Evolutionary conservation across 805 yeast genomes (phyloP), one percentile per base, ranked within the genome.

Genomic region (Wickerhamomyces mucosus): DNA sequence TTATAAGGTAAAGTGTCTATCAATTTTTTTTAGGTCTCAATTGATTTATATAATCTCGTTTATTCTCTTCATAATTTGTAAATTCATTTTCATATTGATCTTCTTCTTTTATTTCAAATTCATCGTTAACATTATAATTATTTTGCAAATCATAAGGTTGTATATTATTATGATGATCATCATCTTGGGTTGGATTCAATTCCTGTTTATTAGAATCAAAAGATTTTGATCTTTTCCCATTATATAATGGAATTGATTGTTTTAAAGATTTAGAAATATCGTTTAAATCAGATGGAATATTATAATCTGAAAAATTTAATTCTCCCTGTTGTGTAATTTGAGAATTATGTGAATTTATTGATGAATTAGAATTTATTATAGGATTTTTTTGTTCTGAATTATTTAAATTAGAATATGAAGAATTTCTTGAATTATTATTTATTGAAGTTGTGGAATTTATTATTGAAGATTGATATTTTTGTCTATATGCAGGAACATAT

Each of bases 21-120:
- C 33, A 38, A 7, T 39, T 35, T 6, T 26, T 28, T 31, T 57
- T 54, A 27, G 67, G 67, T 45, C 62, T 59, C 31, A 63, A 41
- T 36, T 63, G 53, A 33, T 62, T 51, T 28, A 59, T 53, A 43
- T 53, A 67, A 17, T 59, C 59, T 40, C 59, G 54, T 40, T 61
- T 66, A 39, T 58, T 67, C 32, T 55, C 56, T 6, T 58, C 46
- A 39, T 67, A 66, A 39, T 65, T 66, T 2, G 72, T 63, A 31
- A 62, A 64, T 29, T 63, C 67, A 36, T 64, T 62, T 40, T 60
- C 66, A 35, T 62, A 62, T 35, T 60, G 65, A 39, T 61, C 67
- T 34, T 61, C 67, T 34, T 61, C 65, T n/a, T 53, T 51, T 12
- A 61, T 59, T 30, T 58, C 61, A 27, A 45, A 35, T 1, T 50